These are phyloP conservation scores for Apophysomyces ossiformis DNA, from an alignment of 371 early-diverging fungal species.

Conservation along the genomic window DNA sequence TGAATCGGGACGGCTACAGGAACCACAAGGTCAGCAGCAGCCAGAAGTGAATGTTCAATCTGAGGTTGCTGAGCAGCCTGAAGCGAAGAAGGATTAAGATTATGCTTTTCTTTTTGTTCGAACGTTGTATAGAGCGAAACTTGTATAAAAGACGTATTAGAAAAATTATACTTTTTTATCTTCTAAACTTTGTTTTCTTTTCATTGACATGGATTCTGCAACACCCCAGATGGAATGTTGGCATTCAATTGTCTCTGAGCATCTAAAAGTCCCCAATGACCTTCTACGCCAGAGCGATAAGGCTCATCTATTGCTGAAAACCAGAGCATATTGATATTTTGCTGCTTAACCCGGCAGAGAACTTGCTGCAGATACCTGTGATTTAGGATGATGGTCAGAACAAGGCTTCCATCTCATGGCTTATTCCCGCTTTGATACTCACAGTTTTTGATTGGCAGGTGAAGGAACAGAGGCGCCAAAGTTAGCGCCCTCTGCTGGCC, in stretches of 20 bases:
- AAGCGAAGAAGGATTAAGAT: too few species aligned
- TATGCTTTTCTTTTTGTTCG: neutral
- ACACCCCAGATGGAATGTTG: neutral
- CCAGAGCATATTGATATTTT: slow-evolving; percentile 57
- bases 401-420: neutral
- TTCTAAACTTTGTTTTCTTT: neutral
- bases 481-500: slow-evolving; percentile 64
- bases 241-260: slow-evolving; percentile 15
- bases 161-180: neutral
- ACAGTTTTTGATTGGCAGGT: slow-evolving; percentile 53
- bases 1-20: neutral
- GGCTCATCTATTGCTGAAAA: slow-evolving; percentile 68
- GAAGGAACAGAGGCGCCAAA: slow-evolving; percentile 55
- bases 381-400: neutral
- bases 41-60: neutral
- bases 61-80: too few species aligned
- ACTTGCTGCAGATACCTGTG: slow-evolving; percentile 35
- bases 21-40: neutral
- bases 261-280: slow-evolving; percentile 59
- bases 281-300: slow-evolving; percentile 62
- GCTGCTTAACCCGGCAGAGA: slow-evolving; percentile 52
- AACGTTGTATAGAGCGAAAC: neutral
- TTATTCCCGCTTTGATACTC: slow-evolving; percentile 10
- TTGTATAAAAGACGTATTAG: neutral
- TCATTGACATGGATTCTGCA: neutral